These are phyloP conservation scores for Corniculantispora saksenae DNA, from an alignment of 2,329 filamentous ascomycete species.

Conservation along the genomic window DNA sequence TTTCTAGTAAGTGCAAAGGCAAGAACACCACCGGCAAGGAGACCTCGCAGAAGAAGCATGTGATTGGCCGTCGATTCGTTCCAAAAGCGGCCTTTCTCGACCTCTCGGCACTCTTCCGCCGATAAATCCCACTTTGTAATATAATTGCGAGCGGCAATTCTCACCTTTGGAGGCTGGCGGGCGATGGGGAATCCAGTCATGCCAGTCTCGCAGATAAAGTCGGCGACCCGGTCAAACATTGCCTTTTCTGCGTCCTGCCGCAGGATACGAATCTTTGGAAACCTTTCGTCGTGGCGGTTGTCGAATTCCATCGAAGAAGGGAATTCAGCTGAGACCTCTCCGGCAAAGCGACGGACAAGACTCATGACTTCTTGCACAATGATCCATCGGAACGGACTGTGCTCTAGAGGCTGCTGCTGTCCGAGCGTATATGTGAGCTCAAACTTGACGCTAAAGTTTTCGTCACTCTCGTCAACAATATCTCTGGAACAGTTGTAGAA, in stretches of 20 bases:
- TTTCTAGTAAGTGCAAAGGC: constrained; percentile 56
- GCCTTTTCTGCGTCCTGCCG: background rate
- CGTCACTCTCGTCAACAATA: constrained; percentile 66
- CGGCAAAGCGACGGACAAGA: background rate
- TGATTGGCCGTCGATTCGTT: background rate
- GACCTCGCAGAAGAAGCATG: constrained; percentile 48
- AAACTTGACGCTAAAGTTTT: constrained; percentile 61
- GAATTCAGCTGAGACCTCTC: background rate
- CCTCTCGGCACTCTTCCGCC: background rate
- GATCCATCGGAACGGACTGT: constrained; percentile 56
- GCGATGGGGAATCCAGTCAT: constrained; percentile 44
- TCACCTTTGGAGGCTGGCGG: constrained; percentile 27
- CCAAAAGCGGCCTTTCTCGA: background rate
- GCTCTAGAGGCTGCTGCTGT: constrained; percentile 49
- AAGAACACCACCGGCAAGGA: constrained; percentile 58
- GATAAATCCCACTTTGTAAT: background rate
- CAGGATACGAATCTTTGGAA: background rate
- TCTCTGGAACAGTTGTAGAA: constrained; percentile 48
- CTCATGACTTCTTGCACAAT: constrained; percentile 44
- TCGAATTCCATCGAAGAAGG: background rate
- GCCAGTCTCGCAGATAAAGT: constrained; percentile 31
- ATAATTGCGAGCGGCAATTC: background rate
- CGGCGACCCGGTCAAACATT: constrained; percentile 39
- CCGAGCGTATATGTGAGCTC: constrained; percentile 66
- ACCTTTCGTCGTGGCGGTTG: background rate